These are phyloP conservation scores for Colletotrichum eleusines DNA, from an alignment of 2,329 filamentous ascomycete genomes.

Conservation along the genomic window DNA sequence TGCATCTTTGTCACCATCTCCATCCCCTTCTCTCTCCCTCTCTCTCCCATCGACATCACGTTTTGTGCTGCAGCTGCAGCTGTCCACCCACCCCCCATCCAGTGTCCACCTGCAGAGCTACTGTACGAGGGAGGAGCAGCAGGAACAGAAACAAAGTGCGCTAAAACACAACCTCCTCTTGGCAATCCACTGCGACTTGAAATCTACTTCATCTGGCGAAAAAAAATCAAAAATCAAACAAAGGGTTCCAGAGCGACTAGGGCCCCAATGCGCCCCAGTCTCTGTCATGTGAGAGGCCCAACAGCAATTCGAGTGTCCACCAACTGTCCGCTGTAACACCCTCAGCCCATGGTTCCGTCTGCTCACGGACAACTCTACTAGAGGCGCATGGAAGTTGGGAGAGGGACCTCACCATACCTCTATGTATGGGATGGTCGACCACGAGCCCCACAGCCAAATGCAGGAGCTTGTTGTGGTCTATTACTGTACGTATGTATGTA, in stretches of 20 bases:
- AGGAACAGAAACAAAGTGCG: conserved; percentile 33
- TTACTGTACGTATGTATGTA: too few species aligned
- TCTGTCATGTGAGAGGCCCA: conserved; percentile 13
- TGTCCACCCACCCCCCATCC: background rate
- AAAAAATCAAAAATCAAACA: background rate
- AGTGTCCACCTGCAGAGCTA: conserved; percentile 8
- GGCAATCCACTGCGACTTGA: conserved; percentile 35
- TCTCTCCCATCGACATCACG: background rate
- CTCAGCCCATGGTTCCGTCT: background rate
- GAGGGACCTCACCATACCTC: background rate
- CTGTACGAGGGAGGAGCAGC: background rate
- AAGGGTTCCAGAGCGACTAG: conserved; percentile 28
- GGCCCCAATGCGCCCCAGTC: background rate
- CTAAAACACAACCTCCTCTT: conserved; percentile 38
- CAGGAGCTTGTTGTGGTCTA: conserved; percentile 18
- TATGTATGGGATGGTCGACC: conserved; percentile 6
- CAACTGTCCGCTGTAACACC: conserved; percentile 10
- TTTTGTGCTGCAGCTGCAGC: conserved; percentile 26
- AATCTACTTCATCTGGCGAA: conserved; percentile 31
- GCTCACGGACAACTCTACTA: background rate
- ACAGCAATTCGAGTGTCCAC: conserved; percentile 12
- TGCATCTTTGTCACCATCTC: background rate
- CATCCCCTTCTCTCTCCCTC: background rate
- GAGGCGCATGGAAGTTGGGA: conserved; percentile 24
- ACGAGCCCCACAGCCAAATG: conserved; percentile 10